Evolutionary conservation across 495 filamentous ascomycete species (phyloP).

Genomic region (Neurospora discreta): DNA sequence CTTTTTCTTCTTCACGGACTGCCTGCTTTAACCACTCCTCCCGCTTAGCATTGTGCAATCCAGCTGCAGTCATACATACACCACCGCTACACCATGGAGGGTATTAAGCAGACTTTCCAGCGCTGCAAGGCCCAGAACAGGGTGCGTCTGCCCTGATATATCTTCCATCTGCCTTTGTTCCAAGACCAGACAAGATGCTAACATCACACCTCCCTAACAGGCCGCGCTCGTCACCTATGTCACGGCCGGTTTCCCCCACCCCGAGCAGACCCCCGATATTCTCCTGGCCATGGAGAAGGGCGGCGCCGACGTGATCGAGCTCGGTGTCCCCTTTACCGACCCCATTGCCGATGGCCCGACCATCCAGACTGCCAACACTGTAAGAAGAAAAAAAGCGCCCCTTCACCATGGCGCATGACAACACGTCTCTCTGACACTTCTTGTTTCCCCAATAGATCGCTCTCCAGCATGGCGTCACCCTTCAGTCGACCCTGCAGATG

Average conservation of each 20-base stretch:
- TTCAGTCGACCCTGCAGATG: constrained; percentile 64
- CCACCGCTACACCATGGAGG: constrained; percentile 43
- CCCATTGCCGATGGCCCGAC: constrained; percentile 93
- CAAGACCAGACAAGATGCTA: neutral
- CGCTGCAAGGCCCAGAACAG: constrained; percentile 69
- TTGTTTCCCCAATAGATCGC: constrained; percentile 33
- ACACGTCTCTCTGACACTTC: neutral
- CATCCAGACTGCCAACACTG: constrained; percentile 83
- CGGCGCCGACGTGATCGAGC: constrained; percentile 77
- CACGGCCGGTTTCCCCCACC: constrained; percentile 86
- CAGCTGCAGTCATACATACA: neutral
- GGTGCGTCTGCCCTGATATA: constrained; percentile 37
- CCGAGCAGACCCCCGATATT: constrained; percentile 69
- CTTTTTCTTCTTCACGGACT: neutral
- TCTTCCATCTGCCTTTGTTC: neutral
- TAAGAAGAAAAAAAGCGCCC: constrained; percentile 16
- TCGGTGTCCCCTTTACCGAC: constrained; percentile 93
- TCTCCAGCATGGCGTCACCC: constrained; percentile 78
- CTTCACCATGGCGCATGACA: neutral
- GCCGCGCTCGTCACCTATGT: constrained; percentile 89
- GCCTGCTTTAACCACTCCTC: neutral
- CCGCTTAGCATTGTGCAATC: neutral
- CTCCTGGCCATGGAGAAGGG: constrained; percentile 85
- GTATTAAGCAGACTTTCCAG: constrained; percentile 75
- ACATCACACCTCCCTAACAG: constrained; percentile 16